phyloP scores from a whole-genome alignment of 2,329 filamentous ascomycete species.

The Fonsecaea pugnacius region DNA sequence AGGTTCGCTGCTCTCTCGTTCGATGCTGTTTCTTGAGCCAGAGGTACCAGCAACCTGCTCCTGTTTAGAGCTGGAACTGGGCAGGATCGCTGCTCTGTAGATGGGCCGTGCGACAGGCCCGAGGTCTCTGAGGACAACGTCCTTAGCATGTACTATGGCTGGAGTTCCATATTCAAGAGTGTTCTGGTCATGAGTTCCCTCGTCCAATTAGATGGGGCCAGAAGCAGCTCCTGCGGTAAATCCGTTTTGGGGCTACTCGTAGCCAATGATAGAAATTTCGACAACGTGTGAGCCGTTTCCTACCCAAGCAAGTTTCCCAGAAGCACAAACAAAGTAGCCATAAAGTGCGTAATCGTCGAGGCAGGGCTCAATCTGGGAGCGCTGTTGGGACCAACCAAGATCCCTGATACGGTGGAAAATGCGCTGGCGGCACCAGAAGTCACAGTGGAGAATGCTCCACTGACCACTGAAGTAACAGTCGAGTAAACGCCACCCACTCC shows the following conservation, averaged over 20 bases:
- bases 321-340: constrained; percentile 9
- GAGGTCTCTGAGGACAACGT: neutral
- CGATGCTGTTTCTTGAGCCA: neutral
- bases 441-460: constrained; percentile 23
- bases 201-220: neutral
- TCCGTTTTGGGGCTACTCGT: neutral
- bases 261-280: neutral
- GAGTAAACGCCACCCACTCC: constrained; percentile 25
- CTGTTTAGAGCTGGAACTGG: neutral
- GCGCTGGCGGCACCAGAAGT: constrained; percentile 24
- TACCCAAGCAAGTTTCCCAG: constrained; percentile 16
- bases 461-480: constrained; percentile 24
- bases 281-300: neutral
- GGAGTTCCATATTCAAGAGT: neutral
- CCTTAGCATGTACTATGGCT: neutral
- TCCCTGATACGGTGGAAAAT: constrained; percentile 27
- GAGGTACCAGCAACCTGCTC: neutral
- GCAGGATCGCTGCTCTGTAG: neutral
- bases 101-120: neutral
- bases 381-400: constrained; percentile 20
- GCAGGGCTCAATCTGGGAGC: constrained; percentile 5
- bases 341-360: constrained; percentile 4
- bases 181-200: neutral
- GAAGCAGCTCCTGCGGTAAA: neutral
- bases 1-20: neutral